Evolutionary conservation across 495 filamentous ascomycete species (phyloP).

Genomic region (Neurospora africana): DNA sequence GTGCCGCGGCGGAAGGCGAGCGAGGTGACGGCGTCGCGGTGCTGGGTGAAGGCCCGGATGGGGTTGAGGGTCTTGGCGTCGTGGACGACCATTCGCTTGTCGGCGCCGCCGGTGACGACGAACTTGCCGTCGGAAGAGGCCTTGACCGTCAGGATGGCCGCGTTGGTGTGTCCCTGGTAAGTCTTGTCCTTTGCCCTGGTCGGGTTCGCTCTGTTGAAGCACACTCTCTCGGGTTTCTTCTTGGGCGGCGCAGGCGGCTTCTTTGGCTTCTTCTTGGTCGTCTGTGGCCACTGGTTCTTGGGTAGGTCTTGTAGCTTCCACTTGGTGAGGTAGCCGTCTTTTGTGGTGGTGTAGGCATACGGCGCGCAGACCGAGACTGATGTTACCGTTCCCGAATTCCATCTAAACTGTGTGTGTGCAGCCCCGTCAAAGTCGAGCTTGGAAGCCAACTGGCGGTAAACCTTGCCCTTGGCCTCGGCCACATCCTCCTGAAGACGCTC

Average conservation of each 20-base stretch:
- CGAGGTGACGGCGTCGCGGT: constrained; percentile 76
- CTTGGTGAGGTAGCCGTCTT: constrained; percentile 75
- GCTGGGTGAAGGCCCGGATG: constrained; percentile 76
- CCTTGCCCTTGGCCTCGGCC: constrained; percentile 81
- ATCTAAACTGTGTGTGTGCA: constrained; percentile 57
- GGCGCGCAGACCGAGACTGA: constrained; percentile 67
- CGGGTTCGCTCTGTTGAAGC: constrained; percentile 52
- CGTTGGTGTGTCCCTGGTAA: constrained; percentile 61
- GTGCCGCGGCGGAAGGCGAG: constrained; percentile 80
- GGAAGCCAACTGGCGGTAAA: constrained; percentile 68
- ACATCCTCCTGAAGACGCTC: constrained; percentile 84
- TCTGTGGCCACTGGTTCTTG: constrained; percentile 44
- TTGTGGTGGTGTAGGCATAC: constrained; percentile 75
- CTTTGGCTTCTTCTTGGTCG: constrained; percentile 46
- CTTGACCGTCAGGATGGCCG: constrained; percentile 66
- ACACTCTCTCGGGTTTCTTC: constrained; percentile 60
- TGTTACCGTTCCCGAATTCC: constrained; percentile 66
- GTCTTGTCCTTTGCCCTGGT: constrained; percentile 49
- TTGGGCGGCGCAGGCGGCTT: constrained; percentile 53
- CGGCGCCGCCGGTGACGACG: constrained; percentile 78
- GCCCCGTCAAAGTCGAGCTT: constrained; percentile 55
- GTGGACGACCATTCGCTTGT: constrained; percentile 78
- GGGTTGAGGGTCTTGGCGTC: constrained; percentile 66
- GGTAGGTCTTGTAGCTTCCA: constrained; percentile 64
- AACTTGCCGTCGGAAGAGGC: constrained; percentile 82